These are phyloP conservation scores for Yamadazyma jaroonii DNA, from an alignment of 1,139 yeast species.

Conservation along the genomic window DNA sequence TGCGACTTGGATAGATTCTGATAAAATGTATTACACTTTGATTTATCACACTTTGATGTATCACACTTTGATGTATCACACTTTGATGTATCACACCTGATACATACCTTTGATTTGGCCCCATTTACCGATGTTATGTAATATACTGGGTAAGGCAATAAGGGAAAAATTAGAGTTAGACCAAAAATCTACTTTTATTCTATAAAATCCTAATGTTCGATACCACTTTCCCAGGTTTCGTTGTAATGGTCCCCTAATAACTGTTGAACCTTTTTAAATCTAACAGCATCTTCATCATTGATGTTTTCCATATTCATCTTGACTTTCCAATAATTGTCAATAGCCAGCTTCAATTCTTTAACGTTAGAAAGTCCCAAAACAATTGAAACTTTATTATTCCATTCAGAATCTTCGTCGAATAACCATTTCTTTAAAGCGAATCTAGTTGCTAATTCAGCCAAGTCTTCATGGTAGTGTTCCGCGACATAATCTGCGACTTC, in stretches of 20 bases:
- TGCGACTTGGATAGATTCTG: too few relatives aligned
- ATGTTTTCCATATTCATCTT: conserved; percentile 26
- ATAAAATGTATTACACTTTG: too few relatives aligned
- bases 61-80: too few relatives aligned
- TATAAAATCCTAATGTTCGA: conserved; percentile 14
- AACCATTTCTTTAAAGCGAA: conserved; percentile 68
- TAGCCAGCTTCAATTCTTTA: conserved; percentile 61
- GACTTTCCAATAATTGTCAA: conserved; percentile 56
- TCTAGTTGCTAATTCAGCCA: conserved; percentile 80
- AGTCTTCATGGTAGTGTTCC: conserved; percentile 45
- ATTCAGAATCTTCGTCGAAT: conserved; percentile 21
- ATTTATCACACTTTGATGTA: too few relatives aligned
- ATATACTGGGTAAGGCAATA: too few relatives aligned
- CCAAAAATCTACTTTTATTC: not conserved
- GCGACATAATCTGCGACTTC: conserved; percentile 48
- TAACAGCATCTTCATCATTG: conserved; percentile 37
- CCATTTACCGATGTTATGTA: too few relatives aligned
- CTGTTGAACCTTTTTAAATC: conserved; percentile 43
- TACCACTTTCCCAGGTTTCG: conserved; percentile 75
- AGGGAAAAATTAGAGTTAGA: not conserved
- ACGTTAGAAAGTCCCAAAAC: conserved; percentile 73
- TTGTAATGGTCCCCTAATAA: conserved; percentile 58
- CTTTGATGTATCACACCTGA: too few relatives aligned
- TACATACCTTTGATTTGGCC: too few relatives aligned
- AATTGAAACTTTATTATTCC: conserved; percentile 49